Evolutionary conservation across 257 asterid genomes (phyloP).

Genomic region (Plantago major): DNA sequence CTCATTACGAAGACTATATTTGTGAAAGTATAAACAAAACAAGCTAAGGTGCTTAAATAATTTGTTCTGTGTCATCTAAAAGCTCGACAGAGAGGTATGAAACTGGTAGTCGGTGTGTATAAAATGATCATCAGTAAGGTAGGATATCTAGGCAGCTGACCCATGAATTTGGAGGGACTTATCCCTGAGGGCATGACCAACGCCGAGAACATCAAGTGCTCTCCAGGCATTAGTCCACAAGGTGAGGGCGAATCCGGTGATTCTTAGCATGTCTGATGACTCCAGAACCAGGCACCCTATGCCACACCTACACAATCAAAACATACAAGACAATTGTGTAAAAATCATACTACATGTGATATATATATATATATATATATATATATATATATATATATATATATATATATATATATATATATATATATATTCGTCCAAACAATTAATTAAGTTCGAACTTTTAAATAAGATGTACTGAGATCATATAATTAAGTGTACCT

Average conservation of each 20-base stretch:
- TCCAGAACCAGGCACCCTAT: slow-evolving; percentile 64
- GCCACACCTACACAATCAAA: slow-evolving; percentile 41
- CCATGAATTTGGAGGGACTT: slow-evolving; percentile 40
- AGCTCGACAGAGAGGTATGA: too few relatives aligned
- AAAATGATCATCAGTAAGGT: too few relatives aligned
- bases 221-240: slow-evolving; percentile 79
- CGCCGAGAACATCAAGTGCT: slow-evolving; percentile 69
- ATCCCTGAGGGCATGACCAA: slow-evolving; percentile 51
- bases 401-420: too few relatives aligned
- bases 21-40: too few relatives aligned
- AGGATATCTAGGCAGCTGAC: slow-evolving; percentile 26
- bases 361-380: too few relatives aligned
- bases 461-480: background rate
- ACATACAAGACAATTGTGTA: background rate
- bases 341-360: too few relatives aligned
- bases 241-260: slow-evolving; percentile 63
- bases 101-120: too few relatives aligned
- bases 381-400: too few relatives aligned
- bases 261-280: slow-evolving; percentile 59
- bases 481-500: background rate
- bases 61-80: background rate
- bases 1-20: too few relatives aligned
- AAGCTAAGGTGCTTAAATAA: background rate
- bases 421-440: too few relatives aligned
- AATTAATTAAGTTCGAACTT: background rate